Evolutionary conservation across 2,329 filamentous ascomycete genomes (phyloP), one percentile per base, ranked within the genome.

Genomic region (Aschersonia sp.): DNA sequence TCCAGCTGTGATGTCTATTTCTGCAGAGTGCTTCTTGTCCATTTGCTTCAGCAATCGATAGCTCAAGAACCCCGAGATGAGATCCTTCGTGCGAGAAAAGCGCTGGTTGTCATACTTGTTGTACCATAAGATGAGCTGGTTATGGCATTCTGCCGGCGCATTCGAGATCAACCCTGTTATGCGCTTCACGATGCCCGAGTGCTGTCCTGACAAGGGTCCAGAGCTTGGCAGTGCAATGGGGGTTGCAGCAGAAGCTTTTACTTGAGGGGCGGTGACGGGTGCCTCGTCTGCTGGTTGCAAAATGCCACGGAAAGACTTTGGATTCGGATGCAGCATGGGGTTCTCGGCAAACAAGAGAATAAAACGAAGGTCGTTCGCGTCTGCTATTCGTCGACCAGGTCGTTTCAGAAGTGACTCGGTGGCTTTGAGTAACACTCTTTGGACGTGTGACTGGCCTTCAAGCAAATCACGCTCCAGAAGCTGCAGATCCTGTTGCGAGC

Each of bases 101-200:
- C 83, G 78, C 10, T 68, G 61, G 48, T 82, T 74, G 0, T 84
- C 76, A 53, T 84, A 80, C 44, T 79, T 76, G 9, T 84, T 79
- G 56, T 94, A 81, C 88, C 88, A 95, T 5, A 76, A 75, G 7
- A 89, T 78, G 30, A 94, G 65, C 55, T 84, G 78, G 47, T 83
- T 81, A 56, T 94, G 89, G 54, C 85, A 89, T 50, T 83, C 76
- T 50, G 78, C 77, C 0, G 86, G 75, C 9, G 85, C 71, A 60
- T 94, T 87, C 1, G 87, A 84, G 30, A 94, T 60, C 7, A 95
- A 67, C 1, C 89, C 89, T 30, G 94, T 63, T 40, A 94, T 81
- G 40, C 89, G 78, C 62, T 95, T 95, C 56, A 94, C 78, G 47
- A 95, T 84, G 4, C 84, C 84, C 2, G 85, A 89, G 63, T 94